Conservation (phyloP, 2,329 filamentous ascomycete genomes). For the Monosporascus sp. region DNA sequence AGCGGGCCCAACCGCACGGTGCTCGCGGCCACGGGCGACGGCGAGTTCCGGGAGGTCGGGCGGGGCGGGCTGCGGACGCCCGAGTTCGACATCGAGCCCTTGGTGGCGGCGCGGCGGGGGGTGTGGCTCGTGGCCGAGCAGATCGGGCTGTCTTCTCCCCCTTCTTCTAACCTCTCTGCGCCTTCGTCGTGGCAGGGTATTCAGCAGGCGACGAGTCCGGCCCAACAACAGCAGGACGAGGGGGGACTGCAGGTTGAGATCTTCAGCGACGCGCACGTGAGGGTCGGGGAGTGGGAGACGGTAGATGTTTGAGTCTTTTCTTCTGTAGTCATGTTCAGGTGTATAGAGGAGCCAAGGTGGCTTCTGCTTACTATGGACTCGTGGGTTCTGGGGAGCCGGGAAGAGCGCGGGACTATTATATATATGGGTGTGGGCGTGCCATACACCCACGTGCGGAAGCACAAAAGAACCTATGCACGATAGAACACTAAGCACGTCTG, state of each 20-base stretch:
- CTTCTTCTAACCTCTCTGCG: slow-evolving; percentile 37
- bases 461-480: too few relatives aligned
- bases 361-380: too few relatives aligned
- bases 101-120: slow-evolving; percentile 47
- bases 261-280: slow-evolving; percentile 42
- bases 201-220: background rate
- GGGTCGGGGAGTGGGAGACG: slow-evolving; percentile 38
- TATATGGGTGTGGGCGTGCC: too few relatives aligned
- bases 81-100: slow-evolving; percentile 69
- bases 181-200: background rate
- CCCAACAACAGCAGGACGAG: slow-evolving; percentile 9
- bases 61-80: slow-evolving; percentile 58
- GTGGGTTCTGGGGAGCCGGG: too few relatives aligned
- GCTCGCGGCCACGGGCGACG: slow-evolving; percentile 57
- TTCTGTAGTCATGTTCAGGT: too few relatives aligned
- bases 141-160: slow-evolving; percentile 40
- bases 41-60: slow-evolving; percentile 66
- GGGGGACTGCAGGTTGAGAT: slow-evolving; percentile 47
- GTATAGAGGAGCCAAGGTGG: too few relatives aligned
- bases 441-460: too few relatives aligned
- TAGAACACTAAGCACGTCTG: too few relatives aligned
- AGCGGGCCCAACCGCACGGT: slow-evolving; percentile 46
- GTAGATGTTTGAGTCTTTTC: slow-evolving; percentile 11
- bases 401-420: too few relatives aligned
- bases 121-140: slow-evolving; percentile 80